A percentile compares a stretch with the other conserved stretches of the same genome.
These are phyloP conservation scores for Triglochin maritima DNA, from an alignment of 106 monocot species.

Conservation along the genomic window DNA sequence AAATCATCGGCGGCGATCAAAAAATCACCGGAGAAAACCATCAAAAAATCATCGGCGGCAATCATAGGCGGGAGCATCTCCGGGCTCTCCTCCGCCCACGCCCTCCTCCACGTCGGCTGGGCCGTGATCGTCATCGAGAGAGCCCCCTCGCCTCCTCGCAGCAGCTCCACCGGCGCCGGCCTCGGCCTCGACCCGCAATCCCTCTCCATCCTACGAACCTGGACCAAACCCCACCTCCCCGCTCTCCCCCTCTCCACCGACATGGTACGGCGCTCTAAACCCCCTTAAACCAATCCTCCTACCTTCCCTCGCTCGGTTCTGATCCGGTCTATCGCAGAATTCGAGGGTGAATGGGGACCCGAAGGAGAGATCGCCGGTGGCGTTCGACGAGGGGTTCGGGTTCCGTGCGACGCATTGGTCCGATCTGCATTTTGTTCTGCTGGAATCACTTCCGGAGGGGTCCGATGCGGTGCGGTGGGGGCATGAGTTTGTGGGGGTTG, in stretches of 20 bases:
- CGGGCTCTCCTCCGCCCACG: conserved; percentile 48
- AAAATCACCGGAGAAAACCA: too few relatives aligned
- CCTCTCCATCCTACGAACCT: conserved; percentile 26
- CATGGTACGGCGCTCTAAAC: conserved; percentile 10
- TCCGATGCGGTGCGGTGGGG: conserved; percentile 39
- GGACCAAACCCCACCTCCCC: conserved; percentile 18
- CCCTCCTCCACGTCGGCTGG: conserved; percentile 39
- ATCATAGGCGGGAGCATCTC: conserved; percentile 75
- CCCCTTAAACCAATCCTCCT: background rate
- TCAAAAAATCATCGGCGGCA: conserved; percentile 5
- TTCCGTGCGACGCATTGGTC: conserved; percentile 69
- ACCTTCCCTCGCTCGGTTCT: background rate
- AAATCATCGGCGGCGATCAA: conserved; percentile 1
- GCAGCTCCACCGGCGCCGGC: conserved; percentile 46
- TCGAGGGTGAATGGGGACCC: conserved; percentile 31
- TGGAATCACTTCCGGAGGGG: conserved; percentile 13
- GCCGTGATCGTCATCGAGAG: conserved; percentile 38
- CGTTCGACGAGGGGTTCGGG: conserved; percentile 42
- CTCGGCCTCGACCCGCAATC: conserved; percentile 57
- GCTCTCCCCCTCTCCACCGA: conserved; percentile 34
- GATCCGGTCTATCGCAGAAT: conserved; percentile 21
- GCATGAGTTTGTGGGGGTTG: conserved; percentile 43
- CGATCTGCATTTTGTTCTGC: conserved; percentile 45
- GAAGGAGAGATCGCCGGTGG: conserved; percentile 32
- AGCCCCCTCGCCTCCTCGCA: conserved; percentile 19